Evolutionary conservation across 352 stramenopile species (phyloP), one percentile per base, ranked within the genome.

Genomic region (Halophytophthora polymorphica): DNA sequence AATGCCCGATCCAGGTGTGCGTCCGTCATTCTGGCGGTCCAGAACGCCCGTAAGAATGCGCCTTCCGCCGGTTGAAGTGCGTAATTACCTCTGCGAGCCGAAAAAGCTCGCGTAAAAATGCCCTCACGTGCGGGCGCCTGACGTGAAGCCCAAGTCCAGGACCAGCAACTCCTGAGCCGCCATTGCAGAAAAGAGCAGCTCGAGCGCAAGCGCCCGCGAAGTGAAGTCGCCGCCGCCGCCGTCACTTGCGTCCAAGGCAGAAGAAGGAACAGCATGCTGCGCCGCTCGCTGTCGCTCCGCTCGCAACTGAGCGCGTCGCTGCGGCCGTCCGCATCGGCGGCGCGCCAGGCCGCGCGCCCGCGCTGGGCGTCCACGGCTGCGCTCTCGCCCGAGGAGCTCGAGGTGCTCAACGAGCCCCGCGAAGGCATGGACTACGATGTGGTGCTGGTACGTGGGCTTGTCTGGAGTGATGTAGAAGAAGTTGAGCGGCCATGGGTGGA

Each of bases 401-500:
- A 90, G 61, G 57, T 84, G 56, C 56, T 95, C 25, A 76, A 76
- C 38, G 70, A 76, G 56, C 77, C 79, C 48, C 87, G 94, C 38
- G 93, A 98, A 61, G 77, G 59, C 47, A 98, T 98, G 96, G 93
- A 98, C 60, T 99, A 98, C 83, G 97, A 99, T 83, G 96, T 99
- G 22, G 70, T 99, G 38, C 95, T 99, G 69, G 96, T 99, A 34
- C 83, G 58, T 54, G 31, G 10, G 37, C 3, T 10, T 43, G 2
- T n/a, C n/a, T n/a, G 31, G 29, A 46, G 35, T 48, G 31, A 48
- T 47, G n/a, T n/a, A n/a, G n/a, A n/a, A n/a, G n/a, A n/a, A n/a
- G n/a, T n/a, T n/a, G n/a, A n/a, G n/a, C n/a, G n/a, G n/a, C n/a
- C n/a, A n/a, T n/a, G n/a, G n/a, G n/a, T n/a, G n/a, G n/a, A n/a